Percentiles rank a stretch among this genome's conserved stretches.
phyloP scores from a whole-genome alignment of 768 basidiomycete species.

The Fibroporia radiculosa region DNA sequence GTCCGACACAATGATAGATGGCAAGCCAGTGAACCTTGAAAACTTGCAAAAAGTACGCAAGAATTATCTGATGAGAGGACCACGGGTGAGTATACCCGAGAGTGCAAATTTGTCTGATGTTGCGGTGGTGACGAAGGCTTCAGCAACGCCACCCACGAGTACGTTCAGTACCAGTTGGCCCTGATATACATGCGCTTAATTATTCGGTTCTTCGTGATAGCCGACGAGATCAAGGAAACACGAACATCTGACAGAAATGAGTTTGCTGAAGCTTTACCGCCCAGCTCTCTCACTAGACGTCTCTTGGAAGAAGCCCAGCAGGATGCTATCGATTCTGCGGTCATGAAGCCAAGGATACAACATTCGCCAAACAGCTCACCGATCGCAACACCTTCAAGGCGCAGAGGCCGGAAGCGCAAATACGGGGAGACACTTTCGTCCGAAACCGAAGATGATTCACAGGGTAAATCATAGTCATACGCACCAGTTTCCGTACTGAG shows the following conservation, averaged over 20 bases:
- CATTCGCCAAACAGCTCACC: too few species aligned
- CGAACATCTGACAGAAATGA: too few species aligned
- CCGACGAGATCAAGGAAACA: too few species aligned
- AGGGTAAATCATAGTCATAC: conserved; percentile 1
- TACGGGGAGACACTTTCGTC: conserved; percentile 5
- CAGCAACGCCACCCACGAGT: background rate
- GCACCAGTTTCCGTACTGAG: background rate
- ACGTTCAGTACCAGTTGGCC: too few species aligned
- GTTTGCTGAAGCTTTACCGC: too few species aligned
- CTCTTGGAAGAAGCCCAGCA: background rate
- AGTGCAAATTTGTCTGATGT: background rate
- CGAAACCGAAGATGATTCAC: conserved; percentile 15
- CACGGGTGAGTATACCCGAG: background rate
- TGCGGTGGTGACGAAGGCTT: background rate
- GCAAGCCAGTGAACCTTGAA: conserved; percentile 1
- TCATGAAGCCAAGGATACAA: too few species aligned
- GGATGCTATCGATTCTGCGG: background rate
- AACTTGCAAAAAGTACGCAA: conserved; percentile 7
- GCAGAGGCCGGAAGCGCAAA: background rate
- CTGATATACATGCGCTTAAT: too few species aligned
- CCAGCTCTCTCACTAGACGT: too few species aligned
- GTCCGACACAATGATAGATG: background rate
- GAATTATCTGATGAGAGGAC: background rate
- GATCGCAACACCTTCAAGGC: background rate
- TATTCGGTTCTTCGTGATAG: too few species aligned